Evolutionary conservation across 2,329 filamentous ascomycete species (phyloP).

Genomic region (Penicillium sp.): DNA sequence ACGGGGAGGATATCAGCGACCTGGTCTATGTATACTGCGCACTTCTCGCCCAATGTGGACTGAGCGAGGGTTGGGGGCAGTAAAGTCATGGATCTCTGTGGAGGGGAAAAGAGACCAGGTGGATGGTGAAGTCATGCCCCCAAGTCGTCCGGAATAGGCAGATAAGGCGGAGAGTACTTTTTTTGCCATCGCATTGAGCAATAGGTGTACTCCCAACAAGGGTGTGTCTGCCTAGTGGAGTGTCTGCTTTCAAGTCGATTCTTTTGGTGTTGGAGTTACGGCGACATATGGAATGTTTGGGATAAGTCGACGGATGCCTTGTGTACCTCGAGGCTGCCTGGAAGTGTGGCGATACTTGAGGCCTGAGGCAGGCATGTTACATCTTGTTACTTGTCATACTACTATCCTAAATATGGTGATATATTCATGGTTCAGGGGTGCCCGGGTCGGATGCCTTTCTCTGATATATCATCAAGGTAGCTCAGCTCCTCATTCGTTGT

Average conservation of each 20-base stretch:
- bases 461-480: neutral
- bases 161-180: conserved; percentile 29
- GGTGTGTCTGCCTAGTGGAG: neutral
- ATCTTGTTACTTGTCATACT: neutral
- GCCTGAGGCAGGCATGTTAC: neutral
- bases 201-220: neutral
- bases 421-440: neutral
- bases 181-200: conserved; percentile 19
- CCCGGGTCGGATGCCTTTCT: neutral
- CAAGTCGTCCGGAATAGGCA: conserved; percentile 14
- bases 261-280: neutral
- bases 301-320: neutral
- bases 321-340: conserved; percentile 1
- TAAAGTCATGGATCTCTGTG: conserved; percentile 38
- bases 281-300: neutral
- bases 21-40: conserved; percentile 39
- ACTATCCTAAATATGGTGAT: neutral
- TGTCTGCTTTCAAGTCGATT: neutral
- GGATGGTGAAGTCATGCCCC: conserved; percentile 20
- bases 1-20: conserved; percentile 32
- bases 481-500: neutral
- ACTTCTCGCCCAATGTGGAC: conserved; percentile 43
- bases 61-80: conserved; percentile 37
- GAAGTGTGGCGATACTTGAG: neutral
- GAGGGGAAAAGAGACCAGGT: conserved; percentile 7